phyloP scores from a whole-genome alignment of 2,329 filamentous ascomycete genomes.

The Helminthosporium solani region DNA sequence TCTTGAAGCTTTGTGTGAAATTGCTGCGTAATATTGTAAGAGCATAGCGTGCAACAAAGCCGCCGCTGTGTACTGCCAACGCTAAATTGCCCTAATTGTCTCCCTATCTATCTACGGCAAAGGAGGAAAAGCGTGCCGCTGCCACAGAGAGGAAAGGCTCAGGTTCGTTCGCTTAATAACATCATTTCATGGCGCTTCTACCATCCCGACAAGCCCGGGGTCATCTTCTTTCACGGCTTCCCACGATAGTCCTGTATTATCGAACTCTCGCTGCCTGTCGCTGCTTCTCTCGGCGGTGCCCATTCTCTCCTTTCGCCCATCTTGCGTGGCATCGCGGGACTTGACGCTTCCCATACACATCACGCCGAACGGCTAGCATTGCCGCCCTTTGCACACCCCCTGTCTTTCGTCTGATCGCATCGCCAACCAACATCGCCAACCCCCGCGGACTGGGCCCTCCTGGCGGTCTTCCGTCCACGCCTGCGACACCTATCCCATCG shows the following conservation, averaged over 20 bases:
- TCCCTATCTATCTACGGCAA: not conserved
- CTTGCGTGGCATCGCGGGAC: not conserved
- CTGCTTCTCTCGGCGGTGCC: not conserved
- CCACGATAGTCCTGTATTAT: not conserved
- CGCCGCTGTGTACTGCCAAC: too few species aligned
- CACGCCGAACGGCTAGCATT: not conserved
- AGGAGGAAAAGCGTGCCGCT: not conserved
- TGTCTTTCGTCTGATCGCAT: not conserved
- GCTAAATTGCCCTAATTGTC: too few species aligned
- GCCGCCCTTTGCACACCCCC: not conserved
- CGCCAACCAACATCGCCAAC: slow-evolving; percentile 5
- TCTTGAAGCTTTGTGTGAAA: not conserved
- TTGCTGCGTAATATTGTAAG: not conserved
- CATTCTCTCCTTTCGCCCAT: not conserved
- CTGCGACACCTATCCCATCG: not conserved
- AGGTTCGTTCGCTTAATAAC: not conserved
- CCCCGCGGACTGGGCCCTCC: slow-evolving; percentile 4
- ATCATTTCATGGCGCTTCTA: not conserved
- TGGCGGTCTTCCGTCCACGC: slow-evolving; percentile 5
- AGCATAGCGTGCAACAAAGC: not conserved
- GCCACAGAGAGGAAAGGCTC: too few species aligned
- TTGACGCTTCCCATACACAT: too few species aligned
- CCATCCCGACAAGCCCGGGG: not conserved
- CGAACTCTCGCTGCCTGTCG: not conserved
- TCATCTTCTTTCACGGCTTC: not conserved